Evolutionary conservation across 225 moss, liverwort and hornwort species (phyloP), one percentile per base, ranked within the genome.

Genomic region (Polytrichum formosum): DNA sequence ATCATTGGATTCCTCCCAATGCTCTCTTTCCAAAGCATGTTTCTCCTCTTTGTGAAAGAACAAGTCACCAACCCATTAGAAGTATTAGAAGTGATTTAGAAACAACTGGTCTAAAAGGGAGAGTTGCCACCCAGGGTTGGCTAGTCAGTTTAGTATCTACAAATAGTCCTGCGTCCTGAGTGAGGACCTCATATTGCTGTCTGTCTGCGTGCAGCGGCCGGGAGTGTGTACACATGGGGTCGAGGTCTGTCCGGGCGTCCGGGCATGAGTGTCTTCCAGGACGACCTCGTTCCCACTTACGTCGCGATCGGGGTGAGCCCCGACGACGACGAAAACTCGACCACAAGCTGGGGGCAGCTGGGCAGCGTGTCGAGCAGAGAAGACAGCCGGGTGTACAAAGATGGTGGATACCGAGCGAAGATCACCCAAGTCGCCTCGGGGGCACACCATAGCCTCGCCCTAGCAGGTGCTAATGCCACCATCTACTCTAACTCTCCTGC

Each of bases 181-280:
- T 16, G 46, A 46, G 46, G 46, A 35, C 13, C 16, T 13, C 13
- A 46, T 2, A 13, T 16, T 26, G 26, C 26, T 16, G 67, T 23
- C 17, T 67, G 10, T 67, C 18, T 59, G 3, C 35, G 62, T 63
- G 61, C 69, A 75, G 75, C 30, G 60, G 67, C 35, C 21, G 75
- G 75, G 60, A 61, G 54, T 62, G 75, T 75, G 53, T 75, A 75
- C 53, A 33, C 75, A 54, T 75, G 75, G 75, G 75, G 75, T 13
- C 29, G 68, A 37, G 75, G 75, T n/a, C 37, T 75, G 20, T 75
- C 69, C 6, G 75, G 75, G 28, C 61, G 75, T 26, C 75, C 61
- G 26, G 75, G 75, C 55, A 19, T 69, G 18, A 69, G 75, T 13
- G 63, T 68, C 25, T 61, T 60, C 53, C 62, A 56, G 54, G 75